phyloP scores from a whole-genome alignment of 2,329 filamentous ascomycete species.

The Xylaria sp. region DNA sequence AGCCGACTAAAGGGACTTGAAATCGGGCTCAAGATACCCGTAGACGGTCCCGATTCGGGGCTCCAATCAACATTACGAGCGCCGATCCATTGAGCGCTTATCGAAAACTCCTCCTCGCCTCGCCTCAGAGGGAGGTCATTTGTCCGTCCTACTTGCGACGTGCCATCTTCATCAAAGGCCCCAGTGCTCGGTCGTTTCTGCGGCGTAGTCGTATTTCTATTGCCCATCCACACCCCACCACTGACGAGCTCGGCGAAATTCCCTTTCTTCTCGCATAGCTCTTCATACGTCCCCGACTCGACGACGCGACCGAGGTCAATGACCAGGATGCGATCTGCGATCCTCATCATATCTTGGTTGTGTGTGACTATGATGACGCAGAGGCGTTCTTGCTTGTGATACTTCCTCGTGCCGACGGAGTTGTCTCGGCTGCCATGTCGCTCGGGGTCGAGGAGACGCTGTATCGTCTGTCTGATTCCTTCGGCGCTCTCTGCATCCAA shows the following conservation, averaged over 20 bases:
- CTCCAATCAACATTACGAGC: conserved; percentile 38
- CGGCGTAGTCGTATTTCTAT: conserved; percentile 1
- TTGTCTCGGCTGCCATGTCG: not conserved
- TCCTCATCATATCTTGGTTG: conserved; percentile 83
- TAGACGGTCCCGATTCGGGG: conserved; percentile 40
- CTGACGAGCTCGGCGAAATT: conserved; percentile 59
- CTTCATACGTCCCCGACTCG: conserved; percentile 73
- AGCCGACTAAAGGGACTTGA: conserved; percentile 42
- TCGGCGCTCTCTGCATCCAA: conserved; percentile 76
- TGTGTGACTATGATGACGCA: conserved; percentile 87
- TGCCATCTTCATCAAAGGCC: not conserved
- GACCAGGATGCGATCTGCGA: conserved; percentile 78
- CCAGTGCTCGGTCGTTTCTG: not conserved
- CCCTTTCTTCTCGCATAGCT: conserved; percentile 60
- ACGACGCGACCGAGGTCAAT: conserved; percentile 74
- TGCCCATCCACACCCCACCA: conserved; percentile 41
- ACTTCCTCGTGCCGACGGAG: not conserved
- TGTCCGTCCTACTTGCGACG: not conserved
- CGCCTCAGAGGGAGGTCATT: conserved; percentile 40
- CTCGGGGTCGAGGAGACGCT: conserved; percentile 56
- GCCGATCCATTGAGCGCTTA: conserved; percentile 41
- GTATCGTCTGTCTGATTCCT: conserved; percentile 71
- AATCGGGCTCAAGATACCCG: conserved; percentile 44
- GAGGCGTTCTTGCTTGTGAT: conserved; percentile 51
- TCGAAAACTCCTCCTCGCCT: conserved; percentile 17